These are phyloP conservation scores for Fusarium udum DNA, from an alignment of 2,329 filamentous ascomycete genomes.

Conservation along the genomic window DNA sequence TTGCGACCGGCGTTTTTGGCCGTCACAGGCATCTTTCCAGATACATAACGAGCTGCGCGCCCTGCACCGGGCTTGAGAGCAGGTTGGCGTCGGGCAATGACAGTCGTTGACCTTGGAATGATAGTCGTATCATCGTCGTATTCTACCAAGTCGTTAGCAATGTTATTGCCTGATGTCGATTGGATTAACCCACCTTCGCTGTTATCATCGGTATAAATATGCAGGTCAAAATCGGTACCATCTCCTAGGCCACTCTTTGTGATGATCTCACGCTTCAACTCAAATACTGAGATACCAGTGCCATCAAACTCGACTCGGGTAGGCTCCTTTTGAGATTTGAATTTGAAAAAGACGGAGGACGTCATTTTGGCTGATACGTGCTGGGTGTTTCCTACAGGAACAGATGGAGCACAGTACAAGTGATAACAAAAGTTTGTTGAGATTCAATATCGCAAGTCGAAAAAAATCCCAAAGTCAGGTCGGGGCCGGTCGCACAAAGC, in stretches of 20 bases:
- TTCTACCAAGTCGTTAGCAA: constrained; percentile 64
- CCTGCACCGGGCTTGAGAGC: constrained; percentile 87
- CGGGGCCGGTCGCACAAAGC: constrained; percentile 42
- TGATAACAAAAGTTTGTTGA: constrained; percentile 34
- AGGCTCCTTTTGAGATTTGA: constrained; percentile 98
- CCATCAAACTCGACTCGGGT: constrained; percentile 96
- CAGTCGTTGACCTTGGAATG: constrained; percentile 92
- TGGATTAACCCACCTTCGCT: constrained; percentile 77
- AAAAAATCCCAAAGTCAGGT: constrained; percentile 24
- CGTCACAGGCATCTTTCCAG: constrained; percentile 91
- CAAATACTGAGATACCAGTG: constrained; percentile 97
- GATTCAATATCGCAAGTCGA: constrained; percentile 32
- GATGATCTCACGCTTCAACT: constrained; percentile 99
- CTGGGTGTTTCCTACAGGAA: constrained; percentile 43
- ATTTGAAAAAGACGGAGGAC: constrained; percentile 99
- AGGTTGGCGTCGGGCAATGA: constrained; percentile 87
- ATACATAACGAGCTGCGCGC: constrained; percentile 92
- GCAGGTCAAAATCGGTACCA: constrained; percentile 94
- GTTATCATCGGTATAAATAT: constrained; percentile 91
- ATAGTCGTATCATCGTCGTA: constrained; percentile 99
- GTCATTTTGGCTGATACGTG: constrained; percentile 70
- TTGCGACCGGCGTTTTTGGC: constrained; percentile 82
- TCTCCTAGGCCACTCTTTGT: constrained; percentile 91
- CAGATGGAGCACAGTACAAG: constrained; percentile 38
- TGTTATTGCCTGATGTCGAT: neutral